phyloP scores from a whole-genome alignment of 1,284 basidiomycete species.

The Irpex rosettiformis region DNA sequence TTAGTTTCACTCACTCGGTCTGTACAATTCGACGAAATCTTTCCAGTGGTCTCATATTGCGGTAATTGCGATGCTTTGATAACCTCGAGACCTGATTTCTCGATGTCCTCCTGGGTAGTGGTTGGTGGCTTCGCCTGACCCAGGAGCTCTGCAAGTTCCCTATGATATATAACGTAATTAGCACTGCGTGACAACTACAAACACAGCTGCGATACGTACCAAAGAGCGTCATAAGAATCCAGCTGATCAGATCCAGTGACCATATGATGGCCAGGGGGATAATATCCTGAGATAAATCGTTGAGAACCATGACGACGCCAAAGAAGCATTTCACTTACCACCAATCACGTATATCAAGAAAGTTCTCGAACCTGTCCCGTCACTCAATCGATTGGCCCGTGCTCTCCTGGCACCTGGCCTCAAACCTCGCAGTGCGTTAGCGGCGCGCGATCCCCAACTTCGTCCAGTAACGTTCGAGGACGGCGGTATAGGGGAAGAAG shows the following conservation, averaged over 20 bases:
- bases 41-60: constrained; percentile 53
- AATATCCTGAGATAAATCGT: constrained; percentile 56
- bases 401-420: constrained; percentile 38
- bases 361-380: constrained; percentile 55
- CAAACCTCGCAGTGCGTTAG: constrained; percentile 54
- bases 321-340: constrained; percentile 36
- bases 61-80: constrained; percentile 55
- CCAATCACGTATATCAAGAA: constrained; percentile 83
- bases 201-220: constrained; percentile 40
- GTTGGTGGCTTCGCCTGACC: constrained; percentile 79
- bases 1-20: constrained; percentile 56
- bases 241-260: constrained; percentile 73
- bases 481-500: background rate
- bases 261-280: constrained; percentile 82
- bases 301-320: background rate
- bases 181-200: background rate
- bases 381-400: constrained; percentile 23
- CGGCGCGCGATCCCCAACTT: constrained; percentile 35
- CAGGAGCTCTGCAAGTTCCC: constrained; percentile 75
- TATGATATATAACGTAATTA: constrained; percentile 21
- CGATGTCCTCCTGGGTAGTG: constrained; percentile 78
- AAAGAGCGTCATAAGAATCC: constrained; percentile 74
- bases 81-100: constrained; percentile 71
- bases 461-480: constrained; percentile 20
- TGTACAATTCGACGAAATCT: constrained; percentile 70